These are phyloP conservation scores for Apiospora rasikravindrae DNA, from an alignment of 2,329 filamentous ascomycete genomes.

Conservation along the genomic window DNA sequence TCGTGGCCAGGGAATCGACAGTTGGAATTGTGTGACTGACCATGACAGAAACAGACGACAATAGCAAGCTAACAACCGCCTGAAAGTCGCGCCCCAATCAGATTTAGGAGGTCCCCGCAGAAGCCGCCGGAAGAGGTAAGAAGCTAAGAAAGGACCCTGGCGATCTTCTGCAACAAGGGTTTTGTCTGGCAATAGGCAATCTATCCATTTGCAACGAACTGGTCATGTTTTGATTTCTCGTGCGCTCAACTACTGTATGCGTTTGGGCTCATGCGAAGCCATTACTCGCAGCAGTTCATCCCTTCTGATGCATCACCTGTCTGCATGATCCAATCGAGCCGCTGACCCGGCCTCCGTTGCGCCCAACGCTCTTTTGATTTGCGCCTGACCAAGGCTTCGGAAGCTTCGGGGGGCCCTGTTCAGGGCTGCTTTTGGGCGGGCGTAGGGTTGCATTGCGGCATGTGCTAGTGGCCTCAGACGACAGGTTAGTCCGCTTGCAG, in stretches of 20 bases:
- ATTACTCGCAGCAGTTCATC: not conserved
- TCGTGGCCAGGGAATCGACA: not conserved
- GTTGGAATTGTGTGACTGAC: not conserved
- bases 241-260: not conserved
- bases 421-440: not conserved
- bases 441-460: conserved; percentile 1
- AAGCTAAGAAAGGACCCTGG: not conserved
- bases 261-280: not conserved
- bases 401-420: conserved; percentile 7
- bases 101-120: not conserved
- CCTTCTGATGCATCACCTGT: not conserved
- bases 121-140: not conserved
- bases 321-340: not conserved
- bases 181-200: not conserved
- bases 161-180: not conserved
- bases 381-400: not conserved
- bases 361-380: not conserved
- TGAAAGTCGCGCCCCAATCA: not conserved
- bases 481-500: not conserved
- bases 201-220: not conserved
- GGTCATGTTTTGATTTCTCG: not conserved
- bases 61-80: not conserved
- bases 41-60: too few species aligned
- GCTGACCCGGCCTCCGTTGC: not conserved
- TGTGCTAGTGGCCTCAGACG: not conserved